Evolutionary conservation across 331 rosid species (phyloP).

Genomic region (Quercus phellos): DNA sequence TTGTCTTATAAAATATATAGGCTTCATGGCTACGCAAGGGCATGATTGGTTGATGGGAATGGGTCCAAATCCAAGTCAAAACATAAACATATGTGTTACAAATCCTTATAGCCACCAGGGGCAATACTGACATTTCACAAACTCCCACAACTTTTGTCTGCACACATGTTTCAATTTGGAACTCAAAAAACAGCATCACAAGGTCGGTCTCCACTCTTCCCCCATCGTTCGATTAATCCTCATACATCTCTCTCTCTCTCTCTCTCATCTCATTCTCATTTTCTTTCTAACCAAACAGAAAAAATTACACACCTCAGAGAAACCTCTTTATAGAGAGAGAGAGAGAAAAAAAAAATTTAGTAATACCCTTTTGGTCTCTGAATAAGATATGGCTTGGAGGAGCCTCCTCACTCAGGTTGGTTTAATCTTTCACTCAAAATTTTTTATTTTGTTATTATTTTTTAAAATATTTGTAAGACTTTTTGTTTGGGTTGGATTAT

Average conservation of each 20-base stretch:
- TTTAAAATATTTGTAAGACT: background rate
- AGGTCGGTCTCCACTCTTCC: background rate
- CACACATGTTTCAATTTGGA: background rate
- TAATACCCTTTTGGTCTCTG: slow-evolving; percentile 10
- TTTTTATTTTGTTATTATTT: background rate
- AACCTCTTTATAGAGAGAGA: background rate
- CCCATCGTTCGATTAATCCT: background rate
- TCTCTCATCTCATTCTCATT: slow-evolving; percentile 14
- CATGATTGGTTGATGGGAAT: no score
- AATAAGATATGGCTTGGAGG: slow-evolving; percentile 56
- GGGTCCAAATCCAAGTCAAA: no score
- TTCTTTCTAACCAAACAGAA: slow-evolving; percentile 13
- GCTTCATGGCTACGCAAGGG: no score
- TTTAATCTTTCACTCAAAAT: slow-evolving; percentile 11
- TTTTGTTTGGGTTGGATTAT: background rate
- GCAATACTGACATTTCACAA: background rate
- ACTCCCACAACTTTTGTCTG: background rate
- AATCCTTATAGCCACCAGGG: background rate
- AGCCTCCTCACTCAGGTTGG: slow-evolving; percentile 59
- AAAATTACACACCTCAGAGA: background rate
- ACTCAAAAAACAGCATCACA: background rate
- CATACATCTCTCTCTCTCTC: background rate
- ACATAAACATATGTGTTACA: no score
- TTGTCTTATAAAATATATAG: no score
- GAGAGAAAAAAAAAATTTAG: background rate